phyloP scores from a whole-genome alignment of 371 early-diverging fungal species.

The Enterocytospora artemiae region DNA sequence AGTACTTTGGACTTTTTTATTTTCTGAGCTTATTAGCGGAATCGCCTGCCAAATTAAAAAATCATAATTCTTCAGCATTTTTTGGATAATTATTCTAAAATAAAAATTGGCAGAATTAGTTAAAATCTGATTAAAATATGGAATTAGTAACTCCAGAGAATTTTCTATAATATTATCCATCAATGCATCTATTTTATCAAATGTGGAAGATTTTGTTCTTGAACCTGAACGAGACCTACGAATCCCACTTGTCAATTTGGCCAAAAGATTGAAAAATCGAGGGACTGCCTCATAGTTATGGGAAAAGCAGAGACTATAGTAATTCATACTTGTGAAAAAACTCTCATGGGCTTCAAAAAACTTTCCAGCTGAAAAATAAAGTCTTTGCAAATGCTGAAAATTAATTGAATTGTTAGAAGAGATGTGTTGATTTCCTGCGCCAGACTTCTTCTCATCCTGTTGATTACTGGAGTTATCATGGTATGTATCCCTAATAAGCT shows the following conservation, averaged over 20 bases:
- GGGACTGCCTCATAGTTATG: slow-evolving; percentile 53
- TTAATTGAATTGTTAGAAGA: too few relatives aligned
- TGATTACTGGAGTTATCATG: too few relatives aligned
- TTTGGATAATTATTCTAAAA: slow-evolving; percentile 28
- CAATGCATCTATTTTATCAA: not conserved
- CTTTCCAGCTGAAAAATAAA: too few relatives aligned
- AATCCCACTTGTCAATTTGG: slow-evolving; percentile 10
- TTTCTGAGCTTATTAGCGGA: slow-evolving; percentile 17
- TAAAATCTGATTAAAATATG: slow-evolving; percentile 27
- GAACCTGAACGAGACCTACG: not conserved
- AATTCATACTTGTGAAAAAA: too few relatives aligned
- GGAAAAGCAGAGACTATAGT: slow-evolving; percentile 31
- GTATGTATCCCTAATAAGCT: too few relatives aligned
- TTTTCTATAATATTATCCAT: not conserved
- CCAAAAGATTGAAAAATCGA: slow-evolving; percentile 50
- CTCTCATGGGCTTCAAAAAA: too few relatives aligned
- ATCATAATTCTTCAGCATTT: slow-evolving; percentile 21
- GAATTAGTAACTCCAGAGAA: not conserved
- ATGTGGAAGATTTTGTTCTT: not conserved
- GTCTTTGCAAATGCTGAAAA: too few relatives aligned
- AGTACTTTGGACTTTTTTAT: too few relatives aligned
- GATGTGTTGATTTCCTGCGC: too few relatives aligned
- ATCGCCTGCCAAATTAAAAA: slow-evolving; percentile 36
- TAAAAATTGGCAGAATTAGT: slow-evolving; percentile 31
- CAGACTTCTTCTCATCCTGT: too few relatives aligned